Base-by-base conservation (phyloP, 495 filamentous ascomycete genomes). In the Penicillium goetzii region DNA sequence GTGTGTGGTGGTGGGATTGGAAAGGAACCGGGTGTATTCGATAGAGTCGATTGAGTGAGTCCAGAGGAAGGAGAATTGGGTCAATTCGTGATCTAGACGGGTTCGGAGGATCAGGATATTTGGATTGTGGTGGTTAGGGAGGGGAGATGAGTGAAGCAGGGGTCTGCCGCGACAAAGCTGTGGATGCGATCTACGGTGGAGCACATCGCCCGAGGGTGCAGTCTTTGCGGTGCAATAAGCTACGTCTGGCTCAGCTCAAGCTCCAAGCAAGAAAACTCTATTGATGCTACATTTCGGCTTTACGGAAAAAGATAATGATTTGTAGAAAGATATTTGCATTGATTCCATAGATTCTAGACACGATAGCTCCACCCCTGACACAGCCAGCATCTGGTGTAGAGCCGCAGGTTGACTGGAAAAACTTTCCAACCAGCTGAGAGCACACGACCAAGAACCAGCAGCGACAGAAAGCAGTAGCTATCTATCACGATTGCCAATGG, bases 151-250 rank as follows among this genome's bases (percentile, higher is more conserved):
- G 30, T 41, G 45, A 25, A 56, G 47, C 34, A 53, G 40, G 41
- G 53, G 41, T 59, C 23, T 55, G 21, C 19, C 17, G 50, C 56
- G 32, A 53, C 56, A 51, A 64, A 60, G 63, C 52, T 58, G 62
- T 55, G 60, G 68, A 71, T 72, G 61, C 50, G 58, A 69, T 72
- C 65, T 70, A 71, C 70, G 70, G 70, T 68, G 61, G 68, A 73
- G 70, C 68, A 71, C 63, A 71, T 59, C 62, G 23, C n/a, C 63
- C 68, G 59, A 30, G 50, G 57, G 59, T 55, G 70, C 70, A 72
- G 52, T 57, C 51, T 50, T 17, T 43, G 41, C 40, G 5, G 15
- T 6, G 12, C 17, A 21, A n/a, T 2, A 3, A 40, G 36, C 4
- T 15, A 15, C 15, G 36, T 40, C 15, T 15, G 11, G 28, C 30